Evolutionary conservation across 495 filamentous ascomycete genomes (phyloP).

Genomic region (Xylona heveae): DNA sequence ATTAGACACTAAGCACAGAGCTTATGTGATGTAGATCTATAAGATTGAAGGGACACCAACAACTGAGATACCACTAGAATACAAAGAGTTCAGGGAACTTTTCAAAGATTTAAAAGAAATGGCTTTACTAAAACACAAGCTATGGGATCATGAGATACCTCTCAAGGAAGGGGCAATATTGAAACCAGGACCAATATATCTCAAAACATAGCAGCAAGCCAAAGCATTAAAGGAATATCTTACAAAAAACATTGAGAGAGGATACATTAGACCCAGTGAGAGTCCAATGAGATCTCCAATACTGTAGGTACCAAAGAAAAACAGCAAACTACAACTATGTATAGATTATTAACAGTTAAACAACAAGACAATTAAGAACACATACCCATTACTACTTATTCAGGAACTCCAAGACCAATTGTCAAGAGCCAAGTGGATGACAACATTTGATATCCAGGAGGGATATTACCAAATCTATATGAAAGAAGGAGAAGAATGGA

Average conservation of each 20-base stretch:
- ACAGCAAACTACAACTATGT: constrained; percentile 6
- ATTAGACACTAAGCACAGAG: too few species aligned
- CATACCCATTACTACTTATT: constrained; percentile 11
- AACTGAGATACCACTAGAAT: neutral
- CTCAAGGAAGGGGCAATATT: neutral
- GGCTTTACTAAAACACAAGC: too few species aligned
- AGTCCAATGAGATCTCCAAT: constrained; percentile 3
- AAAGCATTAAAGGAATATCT: constrained; percentile 6
- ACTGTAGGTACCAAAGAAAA: constrained; percentile 6
- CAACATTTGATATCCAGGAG: constrained; percentile 13
- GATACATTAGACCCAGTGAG: constrained; percentile 3
- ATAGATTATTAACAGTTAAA: constrained; percentile 12
- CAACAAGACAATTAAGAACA: constrained; percentile 7
- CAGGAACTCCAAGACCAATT: constrained; percentile 7
- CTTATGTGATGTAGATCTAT: too few species aligned
- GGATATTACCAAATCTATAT: constrained; percentile 20
- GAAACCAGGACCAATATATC: constrained; percentile 4
- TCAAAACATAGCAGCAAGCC: constrained; percentile 3
- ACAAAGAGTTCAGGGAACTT: constrained; percentile 1
- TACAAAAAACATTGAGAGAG: constrained; percentile 4
- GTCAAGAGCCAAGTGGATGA: constrained; percentile 8
- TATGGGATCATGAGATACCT: constrained; percentile 1
- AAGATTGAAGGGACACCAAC: too few species aligned
- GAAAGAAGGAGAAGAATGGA: constrained; percentile 11
- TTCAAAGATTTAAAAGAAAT: too few species aligned